These are phyloP conservation scores for Lachnellula occidentalis DNA, from an alignment of 2,329 filamentous ascomycete genomes.

Conservation along the genomic window DNA sequence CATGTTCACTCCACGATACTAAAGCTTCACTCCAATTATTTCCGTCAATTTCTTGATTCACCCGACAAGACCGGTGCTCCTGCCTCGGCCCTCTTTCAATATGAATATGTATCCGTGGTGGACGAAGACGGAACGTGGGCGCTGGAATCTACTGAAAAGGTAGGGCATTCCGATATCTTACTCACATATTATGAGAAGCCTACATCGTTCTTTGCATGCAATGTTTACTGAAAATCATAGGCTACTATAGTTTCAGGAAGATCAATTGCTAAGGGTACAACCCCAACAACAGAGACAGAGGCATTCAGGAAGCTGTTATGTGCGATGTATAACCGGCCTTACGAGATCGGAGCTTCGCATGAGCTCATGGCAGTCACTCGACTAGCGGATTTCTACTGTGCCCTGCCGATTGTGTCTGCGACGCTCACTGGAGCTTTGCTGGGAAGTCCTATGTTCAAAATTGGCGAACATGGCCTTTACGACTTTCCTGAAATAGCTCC, in stretches of 20 bases:
- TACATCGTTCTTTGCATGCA: too few relatives aligned
- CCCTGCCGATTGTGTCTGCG: background rate
- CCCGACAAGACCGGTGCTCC: background rate
- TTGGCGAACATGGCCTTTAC: too few relatives aligned
- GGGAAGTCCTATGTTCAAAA: background rate
- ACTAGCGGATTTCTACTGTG: slow-evolving; percentile 1
- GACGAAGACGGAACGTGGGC: background rate
- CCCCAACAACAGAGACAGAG: too few relatives aligned
- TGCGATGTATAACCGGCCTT: background rate
- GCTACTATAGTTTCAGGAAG: too few relatives aligned
- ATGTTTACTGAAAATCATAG: too few relatives aligned
- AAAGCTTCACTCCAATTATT: slow-evolving; percentile 9
- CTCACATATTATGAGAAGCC: background rate
- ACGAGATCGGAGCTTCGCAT: background rate
- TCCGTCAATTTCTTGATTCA: slow-evolving; percentile 7
- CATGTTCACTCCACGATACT: slow-evolving; percentile 12
- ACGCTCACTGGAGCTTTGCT: background rate
- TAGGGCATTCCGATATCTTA: background rate
- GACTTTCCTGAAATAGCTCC: too few relatives aligned
- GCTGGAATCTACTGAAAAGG: background rate
- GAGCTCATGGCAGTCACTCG: background rate
- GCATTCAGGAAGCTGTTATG: background rate
- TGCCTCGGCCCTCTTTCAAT: background rate
- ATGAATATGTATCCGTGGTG: background rate
- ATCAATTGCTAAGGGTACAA: too few relatives aligned